These are phyloP conservation scores for Cucurbita maxima DNA, from an alignment of 306 rosid species.

Conservation along the genomic window DNA sequence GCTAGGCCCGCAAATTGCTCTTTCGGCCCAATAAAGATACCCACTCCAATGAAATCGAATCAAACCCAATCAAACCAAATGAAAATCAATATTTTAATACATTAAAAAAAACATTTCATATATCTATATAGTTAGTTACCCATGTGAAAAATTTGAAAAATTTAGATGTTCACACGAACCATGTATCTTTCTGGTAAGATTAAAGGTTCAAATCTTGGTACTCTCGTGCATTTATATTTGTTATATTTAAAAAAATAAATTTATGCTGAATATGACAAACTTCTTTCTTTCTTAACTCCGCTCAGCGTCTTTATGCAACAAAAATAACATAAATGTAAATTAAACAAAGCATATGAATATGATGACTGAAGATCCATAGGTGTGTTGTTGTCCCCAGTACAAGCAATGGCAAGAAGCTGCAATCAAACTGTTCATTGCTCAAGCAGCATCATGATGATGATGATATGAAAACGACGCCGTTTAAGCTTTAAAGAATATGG, in stretches of 20 bases:
- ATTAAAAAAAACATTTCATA: too few relatives aligned
- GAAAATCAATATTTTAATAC: too few relatives aligned
- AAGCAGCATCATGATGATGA: slow-evolving; percentile 50
- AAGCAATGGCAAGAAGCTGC: slow-evolving; percentile 20
- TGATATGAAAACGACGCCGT: slow-evolving; percentile 15
- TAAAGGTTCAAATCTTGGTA: not conserved
- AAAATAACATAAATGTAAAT: too few relatives aligned
- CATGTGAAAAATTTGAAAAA: too few relatives aligned
- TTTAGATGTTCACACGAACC: not conserved
- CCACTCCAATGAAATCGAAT: not conserved
- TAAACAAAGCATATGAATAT: not conserved
- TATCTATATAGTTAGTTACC: too few relatives aligned
- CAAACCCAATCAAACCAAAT: not conserved
- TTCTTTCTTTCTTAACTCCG: not conserved
- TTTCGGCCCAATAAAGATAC: not conserved
- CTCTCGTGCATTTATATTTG: too few relatives aligned
- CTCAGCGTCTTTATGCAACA: not conserved
- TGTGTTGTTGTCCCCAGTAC: slow-evolving; percentile 26
- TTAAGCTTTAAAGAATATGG: slow-evolving; percentile 8
- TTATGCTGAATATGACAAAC: too few relatives aligned
- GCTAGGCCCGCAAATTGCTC: not conserved
- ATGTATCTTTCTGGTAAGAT: too few relatives aligned
- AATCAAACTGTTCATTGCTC: slow-evolving; percentile 16
- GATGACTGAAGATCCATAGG: slow-evolving; percentile 14
- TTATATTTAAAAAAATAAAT: too few relatives aligned